Base-by-base conservation (phyloP, 495 filamentous ascomycete genomes). In the Venustampulla echinocandica region DNA sequence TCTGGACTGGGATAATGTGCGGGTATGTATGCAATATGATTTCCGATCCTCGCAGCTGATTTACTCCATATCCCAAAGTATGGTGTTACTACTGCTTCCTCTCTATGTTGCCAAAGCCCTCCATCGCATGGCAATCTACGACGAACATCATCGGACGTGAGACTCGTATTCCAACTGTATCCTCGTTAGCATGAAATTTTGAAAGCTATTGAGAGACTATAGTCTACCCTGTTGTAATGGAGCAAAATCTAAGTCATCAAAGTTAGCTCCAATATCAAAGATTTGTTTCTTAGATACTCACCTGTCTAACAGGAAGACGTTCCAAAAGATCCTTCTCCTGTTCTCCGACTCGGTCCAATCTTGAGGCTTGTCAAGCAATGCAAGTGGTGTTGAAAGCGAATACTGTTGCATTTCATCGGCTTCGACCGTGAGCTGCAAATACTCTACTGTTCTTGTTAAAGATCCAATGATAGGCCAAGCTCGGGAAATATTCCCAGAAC, bases 271-370 rank as follows among this genome's bases (percentile, higher is more conserved):
- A n/a, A n/a, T n/a, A n/a, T n/a, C n/a, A n/a, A n/a, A n/a, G n/a
- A n/a, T n/a, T n/a, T n/a, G n/a, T n/a, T n/a, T n/a, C n/a, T n/a
- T n/a, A n/a, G n/a, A n/a, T n/a, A n/a, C n/a, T n/a, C n/a, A n/a
- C n/a, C n/a, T n/a, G 60, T 98, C 90, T 42, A 81, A 62, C 49
- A 81, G 85, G 59, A 92, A 98, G 4, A 81, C 76, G 75, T 87
- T 82, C 90, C 90, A 98, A 52, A 96, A 98, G 0, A 85, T 88
- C 55, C 90, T 70, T 49, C 90, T 72, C 55, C 90, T 69, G 62
- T 98, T 90, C 66, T 98, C 90, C 45, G 72, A 73, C 61, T 96
- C 92, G 1, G 79, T 89, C 88, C 88, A 95, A 60, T 95, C 89
- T 57, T 76, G 80, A 9, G 88, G 76, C 2, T 85, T 79, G 4